A percentile compares a stretch with the other conserved stretches of the same genome.
phyloP scores from a whole-genome alignment of 2,329 filamentous ascomycete genomes.

The Calonectria leucothoes region DNA sequence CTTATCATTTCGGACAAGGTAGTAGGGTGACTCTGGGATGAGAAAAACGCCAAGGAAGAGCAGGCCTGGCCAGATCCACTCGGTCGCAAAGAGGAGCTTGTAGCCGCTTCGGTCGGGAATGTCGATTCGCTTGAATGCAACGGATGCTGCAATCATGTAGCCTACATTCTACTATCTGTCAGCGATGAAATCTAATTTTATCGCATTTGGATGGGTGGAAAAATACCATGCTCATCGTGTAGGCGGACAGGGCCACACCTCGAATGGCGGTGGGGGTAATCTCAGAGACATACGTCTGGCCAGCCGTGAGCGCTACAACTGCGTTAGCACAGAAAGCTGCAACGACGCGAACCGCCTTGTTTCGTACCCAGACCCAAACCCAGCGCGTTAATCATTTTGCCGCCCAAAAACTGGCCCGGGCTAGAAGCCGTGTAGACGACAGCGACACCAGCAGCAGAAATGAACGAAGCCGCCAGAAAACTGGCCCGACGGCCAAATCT shows the following conservation, averaged over 20 bases:
- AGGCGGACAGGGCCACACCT: neutral
- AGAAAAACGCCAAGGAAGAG: neutral
- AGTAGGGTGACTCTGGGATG: neutral
- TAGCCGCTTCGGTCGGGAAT: neutral
- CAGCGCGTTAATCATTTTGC: constrained; percentile 6
- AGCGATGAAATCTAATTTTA: neutral
- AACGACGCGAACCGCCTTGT: too few relatives aligned
- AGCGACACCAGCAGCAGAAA: neutral
- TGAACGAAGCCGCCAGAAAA: neutral
- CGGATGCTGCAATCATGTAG: constrained; percentile 1
- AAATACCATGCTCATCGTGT: constrained; percentile 5
- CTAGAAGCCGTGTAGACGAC: neutral
- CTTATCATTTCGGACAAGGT: neutral
- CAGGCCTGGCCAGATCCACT: constrained; percentile 2
- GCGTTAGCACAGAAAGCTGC: neutral
- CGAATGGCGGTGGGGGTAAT: constrained; percentile 1
- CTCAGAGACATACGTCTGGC: constrained; percentile 7
- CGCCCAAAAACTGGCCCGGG: constrained; percentile 4
- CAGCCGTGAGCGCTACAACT: neutral
- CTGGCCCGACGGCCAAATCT: neutral
- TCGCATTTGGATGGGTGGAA: too few relatives aligned
- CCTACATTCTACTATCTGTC: neutral
- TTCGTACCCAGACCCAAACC: constrained; percentile 1
- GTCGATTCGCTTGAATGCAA: neutral
- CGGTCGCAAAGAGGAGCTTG: neutral